Percentiles rank a stretch among this genome's conserved stretches.
Evolutionary conservation across 306 rosid genomes (phyloP).

Genomic region (Benincasa hispida): DNA sequence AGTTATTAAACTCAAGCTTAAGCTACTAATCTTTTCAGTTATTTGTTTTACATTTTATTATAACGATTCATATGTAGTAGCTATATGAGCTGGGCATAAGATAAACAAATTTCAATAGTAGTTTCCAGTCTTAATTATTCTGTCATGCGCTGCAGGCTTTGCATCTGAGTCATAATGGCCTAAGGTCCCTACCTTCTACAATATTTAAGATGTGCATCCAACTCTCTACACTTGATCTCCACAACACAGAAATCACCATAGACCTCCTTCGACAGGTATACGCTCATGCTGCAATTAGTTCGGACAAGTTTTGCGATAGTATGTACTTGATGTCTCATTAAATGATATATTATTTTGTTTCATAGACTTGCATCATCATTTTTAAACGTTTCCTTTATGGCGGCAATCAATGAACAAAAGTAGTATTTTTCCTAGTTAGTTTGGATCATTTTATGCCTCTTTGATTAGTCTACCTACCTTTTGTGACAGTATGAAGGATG

Average conservation of each 20-base stretch:
- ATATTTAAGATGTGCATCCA: constrained; percentile 63
- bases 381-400: too few species aligned
- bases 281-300: not conserved
- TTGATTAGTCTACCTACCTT: not conserved
- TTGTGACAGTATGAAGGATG: constrained; percentile 72
- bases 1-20: not conserved
- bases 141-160: constrained; percentile 39
- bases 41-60: not conserved
- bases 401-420: too few species aligned
- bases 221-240: constrained; percentile 71
- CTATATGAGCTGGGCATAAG: not conserved
- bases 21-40: not conserved
- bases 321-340: not conserved
- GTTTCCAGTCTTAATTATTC: not conserved
- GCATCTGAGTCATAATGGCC: constrained; percentile 57
- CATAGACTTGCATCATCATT: not conserved
- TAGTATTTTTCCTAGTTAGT: not conserved
- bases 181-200: constrained; percentile 69
- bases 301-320: not conserved
- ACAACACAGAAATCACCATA: constrained; percentile 72
- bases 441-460: not conserved
- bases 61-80: not conserved
- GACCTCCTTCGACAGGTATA: constrained; percentile 77
- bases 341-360: too few species aligned
- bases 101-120: not conserved